Evolutionary conservation across 208 protist genomes (phyloP), one percentile per base, ranked within the genome.

Genomic region (Giardia duodenalis): DNA sequence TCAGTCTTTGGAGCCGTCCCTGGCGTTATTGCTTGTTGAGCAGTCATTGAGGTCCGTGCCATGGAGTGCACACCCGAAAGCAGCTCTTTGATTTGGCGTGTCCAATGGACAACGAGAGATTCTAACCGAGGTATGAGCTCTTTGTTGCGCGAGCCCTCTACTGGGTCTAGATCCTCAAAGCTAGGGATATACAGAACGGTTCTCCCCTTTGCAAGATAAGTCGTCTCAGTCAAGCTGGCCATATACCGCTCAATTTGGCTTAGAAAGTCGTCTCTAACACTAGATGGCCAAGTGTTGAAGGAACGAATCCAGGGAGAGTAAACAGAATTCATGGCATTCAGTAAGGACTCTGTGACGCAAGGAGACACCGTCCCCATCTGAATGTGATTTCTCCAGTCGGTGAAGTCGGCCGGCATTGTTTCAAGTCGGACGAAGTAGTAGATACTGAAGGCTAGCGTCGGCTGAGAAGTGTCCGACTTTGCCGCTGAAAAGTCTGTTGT

Each of bases 31-130:
- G 57, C 57, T n/a, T n/a, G n/a, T n/a, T n/a, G n/a, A n/a, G n/a
- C n/a, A n/a, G n/a, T n/a, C n/a, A n/a, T n/a, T n/a, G n/a, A n/a
- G n/a, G n/a, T n/a, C n/a, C n/a, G n/a, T 30, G 10, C 30, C 19
- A 76, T 10, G 19, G 30, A 39, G 30, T 91, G 88, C 0, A 91
- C 88, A 2, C 88, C 88, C 4, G 88, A 91, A 19, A 91, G 39
- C 2, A 91, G 88, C 44, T 91, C 88, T 48, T 91, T 91, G 44
- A 91, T 91, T n/a, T 91, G 45, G 1, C 88, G 1, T 1, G 88
- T 91, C 88, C 88, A 91, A n/a, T 91, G 88, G n/a, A 91, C 88
- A 45, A 91, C 88, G 0, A 91, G 88, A 42, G 88, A 47, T 45
- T 91, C 88, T 19, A 91, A n/a, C 0, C 88, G 1, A 1, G 88